Evolutionary conservation across 2,329 filamentous ascomycete genomes (phyloP).

Genomic region (Seiridium cupressi): DNA sequence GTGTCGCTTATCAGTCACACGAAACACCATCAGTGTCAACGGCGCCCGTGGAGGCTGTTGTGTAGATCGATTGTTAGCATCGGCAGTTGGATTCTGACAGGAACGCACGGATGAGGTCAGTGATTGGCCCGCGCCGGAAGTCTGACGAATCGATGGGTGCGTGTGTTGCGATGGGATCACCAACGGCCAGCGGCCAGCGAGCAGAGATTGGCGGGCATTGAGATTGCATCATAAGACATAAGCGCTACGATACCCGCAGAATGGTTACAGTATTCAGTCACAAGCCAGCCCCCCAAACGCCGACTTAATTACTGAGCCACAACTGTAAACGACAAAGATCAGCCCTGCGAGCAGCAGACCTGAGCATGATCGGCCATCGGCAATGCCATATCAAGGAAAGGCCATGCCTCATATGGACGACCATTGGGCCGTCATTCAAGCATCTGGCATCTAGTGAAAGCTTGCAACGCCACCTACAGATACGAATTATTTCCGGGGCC

Average conservation of each 20-base stretch:
- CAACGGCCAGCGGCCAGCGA: background rate
- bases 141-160: background rate
- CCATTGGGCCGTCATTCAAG: too few species aligned
- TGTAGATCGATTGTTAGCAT: conserved; percentile 3
- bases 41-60: background rate
- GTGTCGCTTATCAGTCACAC: conserved; percentile 2
- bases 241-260: background rate
- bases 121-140: background rate
- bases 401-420: too few species aligned
- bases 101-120: conserved; percentile 1
- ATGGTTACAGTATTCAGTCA: background rate
- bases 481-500: too few species aligned
- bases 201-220: background rate
- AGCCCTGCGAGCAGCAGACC: background rate
- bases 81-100: conserved; percentile 5
- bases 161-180: background rate
- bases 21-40: background rate
- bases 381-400: background rate
- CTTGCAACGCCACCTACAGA: too few species aligned
- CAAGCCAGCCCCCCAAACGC: background rate
- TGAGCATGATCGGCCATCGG: background rate
- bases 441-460: too few species aligned
- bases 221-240: conserved; percentile 7
- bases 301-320: background rate
- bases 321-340: background rate